Base-by-base conservation (phyloP, 371 early-diverging fungal genomes). In the Syncephalastrum sp. region DNA sequence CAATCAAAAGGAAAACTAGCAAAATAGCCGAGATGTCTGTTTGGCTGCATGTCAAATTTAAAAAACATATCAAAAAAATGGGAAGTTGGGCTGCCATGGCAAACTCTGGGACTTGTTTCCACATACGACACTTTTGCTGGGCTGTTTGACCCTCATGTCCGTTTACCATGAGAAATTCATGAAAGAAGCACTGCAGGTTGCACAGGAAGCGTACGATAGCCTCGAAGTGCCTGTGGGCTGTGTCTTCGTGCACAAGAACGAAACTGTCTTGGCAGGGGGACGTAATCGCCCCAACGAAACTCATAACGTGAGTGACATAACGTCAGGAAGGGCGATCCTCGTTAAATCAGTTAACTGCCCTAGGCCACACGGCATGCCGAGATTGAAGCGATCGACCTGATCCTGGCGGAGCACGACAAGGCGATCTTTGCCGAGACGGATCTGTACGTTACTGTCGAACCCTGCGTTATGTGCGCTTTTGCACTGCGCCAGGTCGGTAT, bases 141-240 rank as follows among this genome's bases (percentile, higher is more conserved):
- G 38, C 10, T 33, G 38, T 10, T 33, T 33, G 38, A 33, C 12
- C 8, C 38, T 10, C 38, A 60, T 60, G 60, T 60, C 61, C n/a
- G 27, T 53, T 17, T 75, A 78, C 54, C 54, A 74, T 53, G 67
- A 70, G 17, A 51, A 51, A n/a, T 71, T 62, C 53, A 79, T 79
- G 74, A 55, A 51, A 49, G 68, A 65, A 29, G 79, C 79, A 2
- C 51, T 79, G n/a, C 43, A 65, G 8, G 70, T 75, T n/a, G 79
- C 79, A n/a, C 72, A 94, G 59, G 93, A 94, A 61, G 99, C 99
- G 0, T 89, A 90, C 51, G 75, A 85, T 5, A 72, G 75, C 23
- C 74, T 86, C 7, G 99, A 99, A 79, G 98, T 99, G 0, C 99
- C 99, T 6, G 97, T 99, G 4, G 99, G 99, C n/a, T 99, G 99